A percentile compares a stretch with the other conserved stretches of the same genome.
Conservation (phyloP, 2,329 filamentous ascomycete species). For the Emmonsia crescens region DNA sequence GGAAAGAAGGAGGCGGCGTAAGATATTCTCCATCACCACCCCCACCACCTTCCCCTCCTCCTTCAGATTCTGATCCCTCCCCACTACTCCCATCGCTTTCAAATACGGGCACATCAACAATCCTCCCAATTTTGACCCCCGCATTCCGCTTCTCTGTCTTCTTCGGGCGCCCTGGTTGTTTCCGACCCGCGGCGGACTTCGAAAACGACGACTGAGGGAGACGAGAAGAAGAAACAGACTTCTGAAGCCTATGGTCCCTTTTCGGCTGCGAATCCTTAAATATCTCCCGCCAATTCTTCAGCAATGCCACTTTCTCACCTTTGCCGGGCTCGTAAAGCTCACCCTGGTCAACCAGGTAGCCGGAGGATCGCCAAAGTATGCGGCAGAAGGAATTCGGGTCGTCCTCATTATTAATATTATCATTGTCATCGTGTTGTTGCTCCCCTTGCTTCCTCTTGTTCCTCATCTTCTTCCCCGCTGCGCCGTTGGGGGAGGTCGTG, state of each 20-base stretch:
- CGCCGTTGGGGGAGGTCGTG: neutral
- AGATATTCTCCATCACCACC: neutral
- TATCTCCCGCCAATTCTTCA: slow-evolving; percentile 38
- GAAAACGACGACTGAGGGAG: no score
- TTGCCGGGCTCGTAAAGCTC: slow-evolving; percentile 29
- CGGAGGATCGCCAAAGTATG: slow-evolving; percentile 30
- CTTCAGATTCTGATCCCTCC: neutral
- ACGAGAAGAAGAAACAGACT: neutral
- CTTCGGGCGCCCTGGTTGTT: neutral
- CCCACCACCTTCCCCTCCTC: neutral
- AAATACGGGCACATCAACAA: neutral
- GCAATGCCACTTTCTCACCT: slow-evolving; percentile 33
- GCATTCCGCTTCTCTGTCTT: neutral
- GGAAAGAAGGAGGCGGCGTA: neutral
- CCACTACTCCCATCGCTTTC: neutral
- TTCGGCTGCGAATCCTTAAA: slow-evolving; percentile 29
- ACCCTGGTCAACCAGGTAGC: slow-evolving; percentile 17
- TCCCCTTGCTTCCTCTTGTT: neutral
- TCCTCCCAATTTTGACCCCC: neutral
- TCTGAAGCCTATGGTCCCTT: slow-evolving; percentile 11
- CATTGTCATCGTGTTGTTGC: neutral
- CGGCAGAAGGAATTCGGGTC: slow-evolving; percentile 22
- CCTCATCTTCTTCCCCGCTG: neutral
- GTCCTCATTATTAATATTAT: neutral
- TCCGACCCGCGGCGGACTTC: neutral